Evolutionary conservation across 768 basidiomycete species (phyloP).

Genomic region (Rhodotorula diobovata): DNA sequence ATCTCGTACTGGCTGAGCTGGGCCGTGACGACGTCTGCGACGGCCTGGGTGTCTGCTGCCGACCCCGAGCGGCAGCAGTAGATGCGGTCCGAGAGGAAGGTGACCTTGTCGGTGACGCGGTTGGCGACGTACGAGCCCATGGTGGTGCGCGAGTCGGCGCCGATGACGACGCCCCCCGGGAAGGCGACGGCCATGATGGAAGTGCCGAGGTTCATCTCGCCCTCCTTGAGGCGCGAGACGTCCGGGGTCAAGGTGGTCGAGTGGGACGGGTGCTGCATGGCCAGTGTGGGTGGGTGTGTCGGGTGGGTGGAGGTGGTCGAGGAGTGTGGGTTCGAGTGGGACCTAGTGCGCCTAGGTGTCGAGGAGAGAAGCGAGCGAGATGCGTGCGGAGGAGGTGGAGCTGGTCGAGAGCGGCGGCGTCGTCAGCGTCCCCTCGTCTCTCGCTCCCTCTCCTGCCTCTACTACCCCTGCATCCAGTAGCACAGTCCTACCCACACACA

Average conservation of each 20-base stretch:
- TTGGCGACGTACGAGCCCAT: slow-evolving; percentile 97
- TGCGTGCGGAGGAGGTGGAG: no score
- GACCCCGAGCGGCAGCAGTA: slow-evolving; percentile 99
- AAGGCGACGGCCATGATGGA: slow-evolving; percentile 99
- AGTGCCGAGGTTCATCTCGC: slow-evolving; percentile 70
- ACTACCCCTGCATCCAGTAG: fast-evolving
- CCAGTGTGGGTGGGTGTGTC: background rate
- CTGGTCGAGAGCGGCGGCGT: no score
- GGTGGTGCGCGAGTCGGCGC: slow-evolving; percentile 95
- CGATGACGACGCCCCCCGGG: slow-evolving; percentile 86
- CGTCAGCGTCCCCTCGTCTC: no score
- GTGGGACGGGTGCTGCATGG: background rate
- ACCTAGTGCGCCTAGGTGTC: background rate
- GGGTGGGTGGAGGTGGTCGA: background rate
- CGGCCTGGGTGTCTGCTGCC: slow-evolving; percentile 89
- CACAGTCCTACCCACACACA: background rate
- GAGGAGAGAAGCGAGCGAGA: no score
- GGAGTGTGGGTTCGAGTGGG: background rate
- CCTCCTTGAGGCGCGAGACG: slow-evolving; percentile 79
- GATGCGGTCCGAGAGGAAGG: slow-evolving; percentile 87
- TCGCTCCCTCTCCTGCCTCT: no score
- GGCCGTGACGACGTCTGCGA: slow-evolving; percentile 64
- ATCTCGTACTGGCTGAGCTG: slow-evolving; percentile 44
- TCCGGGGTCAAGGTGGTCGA: slow-evolving; percentile 49
- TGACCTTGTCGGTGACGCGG: slow-evolving; percentile 89